Conservation (phyloP, 2,329 filamentous ascomycete genomes). For the Fusarium metavorans region DNA sequence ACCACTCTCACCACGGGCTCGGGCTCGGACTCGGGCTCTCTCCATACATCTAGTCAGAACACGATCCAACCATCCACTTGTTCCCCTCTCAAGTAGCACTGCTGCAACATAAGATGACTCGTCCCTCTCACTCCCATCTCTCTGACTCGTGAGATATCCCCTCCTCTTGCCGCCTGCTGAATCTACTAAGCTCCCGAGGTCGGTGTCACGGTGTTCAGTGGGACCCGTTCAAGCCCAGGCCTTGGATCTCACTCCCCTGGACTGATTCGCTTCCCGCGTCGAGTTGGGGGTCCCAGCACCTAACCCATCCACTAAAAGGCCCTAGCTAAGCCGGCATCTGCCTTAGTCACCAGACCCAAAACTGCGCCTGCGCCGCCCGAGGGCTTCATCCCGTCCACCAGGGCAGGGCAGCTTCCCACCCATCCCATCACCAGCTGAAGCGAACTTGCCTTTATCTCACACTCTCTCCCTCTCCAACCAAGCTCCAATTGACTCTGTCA, state of each 20-base stretch:
- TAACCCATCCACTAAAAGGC: constrained; percentile 33
- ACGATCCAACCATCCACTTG: constrained; percentile 10
- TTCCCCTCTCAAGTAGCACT: neutral
- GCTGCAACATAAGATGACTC: neutral
- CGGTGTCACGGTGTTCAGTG: neutral
- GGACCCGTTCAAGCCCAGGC: neutral
- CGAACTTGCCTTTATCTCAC: constrained; percentile 34
- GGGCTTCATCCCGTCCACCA: constrained; percentile 27
- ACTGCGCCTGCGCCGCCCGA: constrained; percentile 25
- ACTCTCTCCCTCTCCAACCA: constrained; percentile 21
- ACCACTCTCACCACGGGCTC: neutral
- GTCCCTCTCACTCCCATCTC: neutral
- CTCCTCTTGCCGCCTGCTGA: neutral
- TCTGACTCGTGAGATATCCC: constrained; percentile 1
- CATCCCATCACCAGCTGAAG: constrained; percentile 22
- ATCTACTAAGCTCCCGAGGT: constrained; percentile 1
- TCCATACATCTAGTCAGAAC: neutral
- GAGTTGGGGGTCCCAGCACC: neutral
- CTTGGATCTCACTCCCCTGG: constrained; percentile 13
- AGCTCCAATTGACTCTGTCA: constrained; percentile 39
- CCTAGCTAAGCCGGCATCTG: constrained; percentile 36
- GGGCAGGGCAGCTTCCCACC: constrained; percentile 23
- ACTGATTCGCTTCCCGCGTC: constrained; percentile 18
- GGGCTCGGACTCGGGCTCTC: neutral
- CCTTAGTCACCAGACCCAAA: constrained; percentile 42